Evolutionary conservation across 2,329 filamentous ascomycete species (phyloP), one percentile per base, ranked within the genome.

Genomic region (Hypoxylon sp.): DNA sequence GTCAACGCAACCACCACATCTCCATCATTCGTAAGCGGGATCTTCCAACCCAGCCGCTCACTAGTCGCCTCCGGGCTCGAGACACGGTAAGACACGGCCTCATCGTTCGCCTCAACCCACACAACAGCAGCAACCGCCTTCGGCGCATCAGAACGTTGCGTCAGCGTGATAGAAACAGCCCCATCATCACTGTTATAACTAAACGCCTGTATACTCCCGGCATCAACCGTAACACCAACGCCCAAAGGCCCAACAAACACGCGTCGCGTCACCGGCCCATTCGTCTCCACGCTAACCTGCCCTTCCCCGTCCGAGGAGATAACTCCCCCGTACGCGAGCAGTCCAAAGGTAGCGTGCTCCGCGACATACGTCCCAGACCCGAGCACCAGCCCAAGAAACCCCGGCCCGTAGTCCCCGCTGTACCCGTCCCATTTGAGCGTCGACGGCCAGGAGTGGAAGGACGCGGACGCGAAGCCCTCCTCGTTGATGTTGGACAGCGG

Each of bases 371-470:
- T 76, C 0, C 73, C 75, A 3, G 78, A 75, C 1, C 75, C 79
- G 0, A 83, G 67, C 0, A 74, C 73, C 32, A 80, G 65, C 0
- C 80, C 82, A 0, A 83, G 48, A 50, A 84, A 81, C 2, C 75
- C 78, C 0, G 74, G 76, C 0, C 82, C 82, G 47, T 84, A 84
- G 62, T 85, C 82, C 1, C 81, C 80, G 6, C 73, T 78, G 54
- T 79, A 81, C 0, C 72, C 75, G 57, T 85, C 82, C 78, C 82
- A 84, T 15, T 69, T 71, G 20, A 84, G 67, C 0, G 78, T 77
- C 25, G 83, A 76, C 0, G 82, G 80, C 61, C 71, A 83, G 0
- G 78, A 79, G 63, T 85, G 81, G 62, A 85, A 84, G 0, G 78
- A 78, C 1, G 78, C 77, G 7, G 77, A 73, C 0, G 76, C 77